Conservation (phyloP, 352 stramenopile species). For the Phytophthora litchii region DNA sequence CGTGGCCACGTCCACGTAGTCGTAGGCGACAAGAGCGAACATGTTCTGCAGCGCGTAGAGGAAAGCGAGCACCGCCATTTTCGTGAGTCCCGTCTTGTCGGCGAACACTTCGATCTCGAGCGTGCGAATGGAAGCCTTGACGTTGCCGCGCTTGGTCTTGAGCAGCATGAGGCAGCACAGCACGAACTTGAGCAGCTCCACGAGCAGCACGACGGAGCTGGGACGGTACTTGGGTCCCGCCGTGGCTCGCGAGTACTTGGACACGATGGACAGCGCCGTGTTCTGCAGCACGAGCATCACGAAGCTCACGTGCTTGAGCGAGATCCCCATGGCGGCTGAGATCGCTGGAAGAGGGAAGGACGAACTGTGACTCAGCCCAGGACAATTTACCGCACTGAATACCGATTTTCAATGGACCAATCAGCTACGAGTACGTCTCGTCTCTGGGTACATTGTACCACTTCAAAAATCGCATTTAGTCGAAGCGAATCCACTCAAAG, state of each 20-base stretch:
- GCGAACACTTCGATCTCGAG: conserved; percentile 82
- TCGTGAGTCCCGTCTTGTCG: conserved; percentile 76
- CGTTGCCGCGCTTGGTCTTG: conserved; percentile 61
- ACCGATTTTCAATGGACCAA: conserved; percentile 26
- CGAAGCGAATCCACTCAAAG: conserved; percentile 10
- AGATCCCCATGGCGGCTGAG: conserved; percentile 33
- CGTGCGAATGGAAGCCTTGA: conserved; percentile 59
- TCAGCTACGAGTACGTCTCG: conserved; percentile 16
- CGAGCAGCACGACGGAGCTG: conserved; percentile 78
- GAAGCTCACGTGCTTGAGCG: conserved; percentile 84
- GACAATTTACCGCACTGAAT: conserved; percentile 6
- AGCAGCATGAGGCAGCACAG: conserved; percentile 81
- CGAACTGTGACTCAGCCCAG: conserved; percentile 9
- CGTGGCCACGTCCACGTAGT: conserved; percentile 89
- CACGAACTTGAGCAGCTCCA: conserved; percentile 84
- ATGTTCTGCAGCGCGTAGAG: conserved; percentile 90
- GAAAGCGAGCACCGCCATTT: conserved; percentile 87
- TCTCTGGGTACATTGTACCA: not conserved
- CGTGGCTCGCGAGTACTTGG: conserved; percentile 84
- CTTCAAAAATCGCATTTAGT: conserved; percentile 19
- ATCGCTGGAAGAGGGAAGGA: conserved; percentile 7
- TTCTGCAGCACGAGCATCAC: conserved; percentile 89
- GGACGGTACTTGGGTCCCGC: conserved; percentile 83
- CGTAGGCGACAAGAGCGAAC: conserved; percentile 85
- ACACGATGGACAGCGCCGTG: conserved; percentile 85